Conservation (phyloP, 352 stramenopile genomes). For the Phytophthora sansomeana region DNA sequence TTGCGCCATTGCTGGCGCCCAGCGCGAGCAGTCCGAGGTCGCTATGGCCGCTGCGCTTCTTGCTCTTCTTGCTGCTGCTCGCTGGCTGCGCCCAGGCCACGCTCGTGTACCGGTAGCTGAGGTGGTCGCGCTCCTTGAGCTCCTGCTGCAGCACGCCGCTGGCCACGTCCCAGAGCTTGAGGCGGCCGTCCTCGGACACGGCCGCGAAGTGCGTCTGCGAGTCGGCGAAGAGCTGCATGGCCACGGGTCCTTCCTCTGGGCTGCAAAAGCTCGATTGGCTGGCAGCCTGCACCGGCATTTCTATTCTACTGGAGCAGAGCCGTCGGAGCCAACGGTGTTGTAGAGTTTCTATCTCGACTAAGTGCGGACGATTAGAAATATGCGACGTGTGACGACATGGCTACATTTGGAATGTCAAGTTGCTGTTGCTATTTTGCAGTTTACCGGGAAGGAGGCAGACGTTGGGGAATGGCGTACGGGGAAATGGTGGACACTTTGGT, state of each 20-base stretch:
- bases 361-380: not conserved
- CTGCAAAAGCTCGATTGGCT: slow-evolving; percentile 25
- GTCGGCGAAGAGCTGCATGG: slow-evolving; percentile 79
- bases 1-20: slow-evolving; percentile 67
- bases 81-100: slow-evolving; percentile 68
- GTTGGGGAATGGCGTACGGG: slow-evolving; percentile 35
- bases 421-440: not conserved
- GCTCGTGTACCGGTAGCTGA: slow-evolving; percentile 86
- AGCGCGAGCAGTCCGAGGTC: slow-evolving; percentile 70
- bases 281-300: not conserved
- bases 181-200: slow-evolving; percentile 83
- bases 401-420: not conserved
- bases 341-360: not conserved
- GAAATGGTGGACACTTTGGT: slow-evolving; percentile 17
- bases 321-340: not conserved
- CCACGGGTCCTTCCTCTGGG: slow-evolving; percentile 4
- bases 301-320: slow-evolving; percentile 72
- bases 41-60: slow-evolving; percentile 56
- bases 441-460: slow-evolving; percentile 9
- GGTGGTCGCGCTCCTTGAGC: slow-evolving; percentile 84
- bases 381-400: slow-evolving; percentile 36
- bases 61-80: slow-evolving; percentile 27
- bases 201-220: slow-evolving; percentile 81
- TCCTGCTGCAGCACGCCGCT: slow-evolving; percentile 75
- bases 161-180: slow-evolving; percentile 85